These are phyloP conservation scores for Adansonia gregorii DNA, from an alignment of 441 rosid genomes.

Conservation along the genomic window DNA sequence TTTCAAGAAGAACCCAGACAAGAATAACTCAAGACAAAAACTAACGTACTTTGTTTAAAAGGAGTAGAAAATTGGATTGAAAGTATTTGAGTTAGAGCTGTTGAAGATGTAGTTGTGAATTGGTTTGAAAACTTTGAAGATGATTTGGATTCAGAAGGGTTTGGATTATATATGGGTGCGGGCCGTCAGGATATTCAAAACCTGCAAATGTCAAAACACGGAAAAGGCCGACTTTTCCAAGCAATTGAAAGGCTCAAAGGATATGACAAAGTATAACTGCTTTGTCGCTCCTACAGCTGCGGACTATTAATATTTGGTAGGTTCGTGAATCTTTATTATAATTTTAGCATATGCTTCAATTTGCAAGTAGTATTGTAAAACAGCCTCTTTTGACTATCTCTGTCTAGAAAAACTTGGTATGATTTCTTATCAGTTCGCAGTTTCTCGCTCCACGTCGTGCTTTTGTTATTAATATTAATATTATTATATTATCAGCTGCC, in stretches of 20 bases:
- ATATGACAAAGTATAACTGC: neutral
- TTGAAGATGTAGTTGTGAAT: conserved; percentile 2
- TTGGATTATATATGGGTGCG: neutral
- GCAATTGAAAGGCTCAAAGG: neutral
- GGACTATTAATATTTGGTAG: neutral
- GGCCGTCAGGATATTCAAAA: neutral
- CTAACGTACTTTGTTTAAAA: neutral
- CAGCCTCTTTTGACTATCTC: neutral
- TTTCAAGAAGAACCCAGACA: conserved; percentile 21
- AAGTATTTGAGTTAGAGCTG: neutral
- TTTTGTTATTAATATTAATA: neutral
- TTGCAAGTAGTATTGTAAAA: neutral
- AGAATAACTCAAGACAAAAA: neutral
- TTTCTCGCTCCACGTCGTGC: neutral
- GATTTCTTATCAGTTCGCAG: neutral
- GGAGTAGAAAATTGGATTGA: neutral
- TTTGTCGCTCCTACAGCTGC: neutral
- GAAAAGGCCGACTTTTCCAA: conserved; percentile 21
- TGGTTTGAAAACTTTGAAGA: conserved; percentile 3
- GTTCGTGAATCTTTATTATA: neutral
- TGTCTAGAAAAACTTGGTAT: neutral
- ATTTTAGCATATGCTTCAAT: neutral
- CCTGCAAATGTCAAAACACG: conserved; percentile 27
- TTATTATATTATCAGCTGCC: neutral
- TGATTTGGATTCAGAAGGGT: neutral